A percentile compares a stretch with the other conserved stretches of the same genome.
Conservation (phyloP, 352 stramenopile species). For the Pythium plurisporium region DNA sequence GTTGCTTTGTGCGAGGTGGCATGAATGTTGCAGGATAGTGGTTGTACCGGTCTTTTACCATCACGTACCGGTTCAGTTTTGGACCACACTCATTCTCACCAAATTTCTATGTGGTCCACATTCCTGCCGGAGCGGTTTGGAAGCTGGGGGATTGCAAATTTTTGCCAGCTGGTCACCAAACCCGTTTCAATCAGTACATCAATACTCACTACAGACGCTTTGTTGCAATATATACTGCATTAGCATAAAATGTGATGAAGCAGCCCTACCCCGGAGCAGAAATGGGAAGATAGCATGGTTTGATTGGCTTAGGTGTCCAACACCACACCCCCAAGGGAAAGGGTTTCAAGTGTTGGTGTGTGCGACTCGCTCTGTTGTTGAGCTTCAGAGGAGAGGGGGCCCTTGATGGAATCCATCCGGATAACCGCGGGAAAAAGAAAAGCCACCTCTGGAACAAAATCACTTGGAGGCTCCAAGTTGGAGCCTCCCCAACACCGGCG, state of each 20-base stretch:
- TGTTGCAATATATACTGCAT: conserved; percentile 3
- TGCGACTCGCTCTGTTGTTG: neutral
- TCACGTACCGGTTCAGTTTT: too few species aligned
- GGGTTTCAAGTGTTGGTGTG: too few species aligned
- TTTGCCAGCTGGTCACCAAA: conserved; percentile 2
- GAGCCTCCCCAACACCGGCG: neutral
- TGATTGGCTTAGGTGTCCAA: conserved; percentile 28
- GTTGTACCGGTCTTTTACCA: neutral
- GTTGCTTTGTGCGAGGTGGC: too few species aligned
- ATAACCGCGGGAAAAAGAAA: conserved; percentile 4
- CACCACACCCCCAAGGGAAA: conserved; percentile 2
- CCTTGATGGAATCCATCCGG: neutral
- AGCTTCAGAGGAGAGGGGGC: too few species aligned
- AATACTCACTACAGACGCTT: too few species aligned
- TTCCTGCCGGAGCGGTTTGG: neutral
- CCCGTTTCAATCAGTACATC: conserved; percentile 1
- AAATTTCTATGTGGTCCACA: neutral
- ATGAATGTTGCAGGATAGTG: too few species aligned
- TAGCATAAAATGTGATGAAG: neutral
- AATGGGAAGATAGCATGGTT: neutral
- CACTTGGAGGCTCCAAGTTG: too few species aligned
- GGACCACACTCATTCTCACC: too few species aligned
- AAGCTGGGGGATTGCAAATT: conserved; percentile 1
- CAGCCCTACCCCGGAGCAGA: conserved; percentile 1
- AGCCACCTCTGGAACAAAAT: neutral